These are phyloP conservation scores for Hypoxylon sp. DNA, from an alignment of 2,329 filamentous ascomycete species.

Conservation along the genomic window DNA sequence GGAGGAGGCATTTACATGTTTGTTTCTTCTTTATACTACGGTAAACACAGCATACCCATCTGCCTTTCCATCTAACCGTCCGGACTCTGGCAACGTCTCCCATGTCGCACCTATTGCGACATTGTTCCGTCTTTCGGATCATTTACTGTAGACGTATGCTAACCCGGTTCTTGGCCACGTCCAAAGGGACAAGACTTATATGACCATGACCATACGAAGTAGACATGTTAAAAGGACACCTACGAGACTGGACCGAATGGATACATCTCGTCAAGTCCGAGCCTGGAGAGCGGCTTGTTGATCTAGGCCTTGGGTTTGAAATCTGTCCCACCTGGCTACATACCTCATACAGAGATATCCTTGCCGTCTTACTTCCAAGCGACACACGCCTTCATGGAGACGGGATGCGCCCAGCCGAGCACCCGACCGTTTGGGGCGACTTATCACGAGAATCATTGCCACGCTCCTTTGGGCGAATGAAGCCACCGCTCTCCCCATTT, in stretches of 20 bases:
- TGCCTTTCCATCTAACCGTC: too few species aligned
- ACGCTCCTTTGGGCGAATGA: constrained; percentile 8
- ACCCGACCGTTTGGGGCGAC: constrained; percentile 33
- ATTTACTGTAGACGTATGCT: constrained; percentile 24
- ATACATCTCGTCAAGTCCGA: too few species aligned
- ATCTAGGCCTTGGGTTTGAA: constrained; percentile 18
- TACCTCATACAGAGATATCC: constrained; percentile 1
- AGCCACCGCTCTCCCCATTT: background rate
- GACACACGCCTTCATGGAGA: constrained; percentile 24
- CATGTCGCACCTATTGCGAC: constrained; percentile 26
- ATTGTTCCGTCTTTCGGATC: constrained; percentile 19
- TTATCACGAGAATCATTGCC: constrained; percentile 21
- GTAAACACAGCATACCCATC: too few species aligned
- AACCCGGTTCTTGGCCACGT: constrained; percentile 20
- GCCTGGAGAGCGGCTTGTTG: background rate
- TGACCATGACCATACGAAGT: too few species aligned
- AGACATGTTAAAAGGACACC: background rate
- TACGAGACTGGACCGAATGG: background rate
- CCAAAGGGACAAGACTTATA: constrained; percentile 1
- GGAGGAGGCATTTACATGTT: too few species aligned
- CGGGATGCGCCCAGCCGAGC: constrained; percentile 22
- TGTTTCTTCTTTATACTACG: too few species aligned
- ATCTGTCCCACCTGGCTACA: constrained; percentile 11
- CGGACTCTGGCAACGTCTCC: too few species aligned
- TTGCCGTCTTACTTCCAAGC: constrained; percentile 10